Evolutionary conservation across 2,329 filamentous ascomycete species (phyloP).

Genomic region (Aspergillus proliferans): DNA sequence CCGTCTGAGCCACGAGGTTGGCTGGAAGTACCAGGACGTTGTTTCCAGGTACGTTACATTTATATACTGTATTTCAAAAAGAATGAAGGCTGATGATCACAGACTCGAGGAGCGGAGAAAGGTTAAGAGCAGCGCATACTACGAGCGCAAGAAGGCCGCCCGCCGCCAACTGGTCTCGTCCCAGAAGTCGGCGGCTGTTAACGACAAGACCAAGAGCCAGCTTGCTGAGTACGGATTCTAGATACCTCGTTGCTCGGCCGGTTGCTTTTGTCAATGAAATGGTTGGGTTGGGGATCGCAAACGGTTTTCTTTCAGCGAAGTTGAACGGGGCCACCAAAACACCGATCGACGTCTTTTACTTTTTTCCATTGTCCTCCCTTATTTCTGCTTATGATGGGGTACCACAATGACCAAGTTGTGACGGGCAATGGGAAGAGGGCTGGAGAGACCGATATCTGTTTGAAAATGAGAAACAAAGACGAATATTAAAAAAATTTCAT

Average conservation of each 20-base stretch:
- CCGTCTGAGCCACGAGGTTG: constrained; percentile 95
- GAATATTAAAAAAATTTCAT: constrained; percentile 1
- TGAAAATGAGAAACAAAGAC: constrained; percentile 22
- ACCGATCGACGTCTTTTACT: constrained; percentile 34
- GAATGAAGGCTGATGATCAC: constrained; percentile 22
- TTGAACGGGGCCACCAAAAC: constrained; percentile 28
- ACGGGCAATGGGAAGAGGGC: constrained; percentile 25
- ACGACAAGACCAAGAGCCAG: constrained; percentile 79
- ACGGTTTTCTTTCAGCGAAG: constrained; percentile 35
- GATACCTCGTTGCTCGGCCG: constrained; percentile 35
- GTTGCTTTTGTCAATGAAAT: constrained; percentile 36
- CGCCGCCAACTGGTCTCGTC: constrained; percentile 85
- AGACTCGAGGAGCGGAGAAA: constrained; percentile 99
- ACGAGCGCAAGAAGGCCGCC: constrained; percentile 98
- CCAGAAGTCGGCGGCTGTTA: constrained; percentile 83
- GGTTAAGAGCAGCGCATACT: constrained; percentile 98
- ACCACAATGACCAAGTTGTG: constrained; percentile 29
- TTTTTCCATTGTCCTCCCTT: constrained; percentile 24
- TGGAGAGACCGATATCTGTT: constrained; percentile 27
- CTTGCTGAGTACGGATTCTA: constrained; percentile 92
- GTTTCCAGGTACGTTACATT: constrained; percentile 74
- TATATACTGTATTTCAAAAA: background rate
- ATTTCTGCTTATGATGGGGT: constrained; percentile 24
- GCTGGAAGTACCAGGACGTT: constrained; percentile 99
- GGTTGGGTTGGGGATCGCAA: constrained; percentile 33